Percentiles rank a stretch among this genome's conserved stretches.
These are phyloP conservation scores for Litchi chinensis DNA, from an alignment of 345 rosid genomes.

Conservation along the genomic window DNA sequence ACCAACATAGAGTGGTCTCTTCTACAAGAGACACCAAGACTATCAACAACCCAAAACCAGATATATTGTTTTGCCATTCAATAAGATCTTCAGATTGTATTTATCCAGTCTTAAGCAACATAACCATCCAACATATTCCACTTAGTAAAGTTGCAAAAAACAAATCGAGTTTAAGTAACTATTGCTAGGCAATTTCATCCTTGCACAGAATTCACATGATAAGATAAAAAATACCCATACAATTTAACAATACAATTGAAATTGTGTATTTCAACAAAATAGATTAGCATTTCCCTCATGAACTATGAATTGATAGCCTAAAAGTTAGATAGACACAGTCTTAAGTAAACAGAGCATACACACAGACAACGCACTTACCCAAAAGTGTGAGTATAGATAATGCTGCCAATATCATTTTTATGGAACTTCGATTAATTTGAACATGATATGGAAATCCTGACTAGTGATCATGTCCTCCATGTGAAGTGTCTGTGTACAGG, in stretches of 20 bases:
- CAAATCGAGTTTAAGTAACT: neutral
- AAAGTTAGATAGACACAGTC: neutral
- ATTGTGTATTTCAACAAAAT: neutral
- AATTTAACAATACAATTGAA: neutral
- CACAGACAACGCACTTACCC: slow-evolving; percentile 32
- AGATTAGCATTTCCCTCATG: neutral
- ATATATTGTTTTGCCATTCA: neutral
- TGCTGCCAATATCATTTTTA: slow-evolving; percentile 27
- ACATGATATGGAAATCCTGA: slow-evolving; percentile 24
- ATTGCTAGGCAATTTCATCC: neutral
- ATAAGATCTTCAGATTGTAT: neutral
- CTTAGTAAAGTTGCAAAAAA: neutral
- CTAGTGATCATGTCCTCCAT: too few species aligned
- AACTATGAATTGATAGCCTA: neutral
- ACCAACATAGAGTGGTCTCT: neutral
- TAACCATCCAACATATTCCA: neutral
- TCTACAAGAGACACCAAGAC: neutral
- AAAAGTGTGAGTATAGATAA: slow-evolving; percentile 33
- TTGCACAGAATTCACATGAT: neutral
- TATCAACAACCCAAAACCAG: neutral
- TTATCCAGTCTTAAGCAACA: neutral
- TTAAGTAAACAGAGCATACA: slow-evolving; percentile 2
- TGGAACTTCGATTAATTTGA: slow-evolving; percentile 26
- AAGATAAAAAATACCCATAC: neutral
- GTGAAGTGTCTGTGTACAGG: too few species aligned